Evolutionary conservation across 1,284 basidiomycete genomes (phyloP).

Genomic region (Xanthoconium separans): DNA sequence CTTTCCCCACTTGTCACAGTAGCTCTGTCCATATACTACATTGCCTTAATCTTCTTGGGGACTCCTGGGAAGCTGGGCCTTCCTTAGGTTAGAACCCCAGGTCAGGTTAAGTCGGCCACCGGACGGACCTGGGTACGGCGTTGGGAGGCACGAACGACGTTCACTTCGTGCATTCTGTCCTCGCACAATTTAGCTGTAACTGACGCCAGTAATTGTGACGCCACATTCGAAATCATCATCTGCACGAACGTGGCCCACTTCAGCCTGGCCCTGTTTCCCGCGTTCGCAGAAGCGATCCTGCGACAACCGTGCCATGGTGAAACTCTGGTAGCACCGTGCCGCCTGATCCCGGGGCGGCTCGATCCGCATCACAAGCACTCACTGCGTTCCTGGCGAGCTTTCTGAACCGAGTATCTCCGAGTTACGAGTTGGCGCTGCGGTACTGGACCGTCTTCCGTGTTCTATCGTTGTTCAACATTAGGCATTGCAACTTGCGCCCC

Average conservation of each 20-base stretch:
- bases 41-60: constrained; percentile 24
- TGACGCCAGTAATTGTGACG: too few species aligned
- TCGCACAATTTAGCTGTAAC: too few species aligned
- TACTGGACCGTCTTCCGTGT: too few species aligned
- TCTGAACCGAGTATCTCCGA: neutral
- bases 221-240: too few species aligned
- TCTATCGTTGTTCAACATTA: too few species aligned
- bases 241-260: too few species aligned
- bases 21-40: constrained; percentile 30
- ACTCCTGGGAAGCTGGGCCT: neutral
- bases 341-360: neutral
- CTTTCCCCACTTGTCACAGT: constrained; percentile 23
- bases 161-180: neutral
- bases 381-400: neutral
- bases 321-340: neutral
- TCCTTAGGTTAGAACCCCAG: neutral
- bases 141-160: neutral
- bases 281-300: too few species aligned
- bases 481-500: too few species aligned
- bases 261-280: too few species aligned
- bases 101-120: neutral
- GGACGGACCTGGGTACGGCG: neutral
- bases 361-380: neutral
- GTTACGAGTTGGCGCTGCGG: neutral
- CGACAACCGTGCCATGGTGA: neutral